These are phyloP conservation scores for Aspergillus steynii DNA, from an alignment of 495 filamentous ascomycete genomes.

Conservation along the genomic window DNA sequence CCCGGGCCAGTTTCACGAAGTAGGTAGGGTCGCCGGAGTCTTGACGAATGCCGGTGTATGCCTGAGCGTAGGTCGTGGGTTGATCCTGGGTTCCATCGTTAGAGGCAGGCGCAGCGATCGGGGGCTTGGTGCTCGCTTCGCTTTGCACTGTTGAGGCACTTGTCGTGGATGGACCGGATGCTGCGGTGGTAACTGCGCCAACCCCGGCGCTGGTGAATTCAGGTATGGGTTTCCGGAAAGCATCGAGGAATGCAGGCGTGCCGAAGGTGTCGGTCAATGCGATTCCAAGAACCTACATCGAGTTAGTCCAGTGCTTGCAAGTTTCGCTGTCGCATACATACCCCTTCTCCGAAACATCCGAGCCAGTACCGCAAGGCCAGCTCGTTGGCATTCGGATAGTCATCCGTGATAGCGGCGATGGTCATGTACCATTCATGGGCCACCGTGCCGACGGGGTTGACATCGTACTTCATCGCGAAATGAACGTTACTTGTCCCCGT, in stretches of 20 bases:
- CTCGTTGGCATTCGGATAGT: conserved; percentile 83
- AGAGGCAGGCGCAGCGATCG: conserved; percentile 29
- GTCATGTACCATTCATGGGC: conserved; percentile 99
- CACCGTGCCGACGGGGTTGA: conserved; percentile 85
- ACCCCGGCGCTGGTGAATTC: conserved; percentile 31
- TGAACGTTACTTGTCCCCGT: conserved; percentile 96
- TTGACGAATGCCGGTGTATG: conserved; percentile 86
- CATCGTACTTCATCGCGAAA: conserved; percentile 86
- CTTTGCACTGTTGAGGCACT: conserved; percentile 24
- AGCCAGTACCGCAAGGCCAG: conserved; percentile 84
- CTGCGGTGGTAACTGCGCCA: conserved; percentile 29
- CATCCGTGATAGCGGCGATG: conserved; percentile 83
- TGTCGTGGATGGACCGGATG: conserved; percentile 35
- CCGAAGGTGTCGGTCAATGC: conserved; percentile 98
- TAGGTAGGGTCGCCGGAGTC: conserved; percentile 87
- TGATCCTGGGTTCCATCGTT: conserved; percentile 10
- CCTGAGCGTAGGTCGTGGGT: conserved; percentile 71
- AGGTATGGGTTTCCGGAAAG: conserved; percentile 70
- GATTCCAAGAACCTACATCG: conserved; percentile 71
- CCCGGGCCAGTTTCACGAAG: conserved; percentile 79
- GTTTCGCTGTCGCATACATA: conserved; percentile 24
- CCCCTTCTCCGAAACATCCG: conserved; percentile 85
- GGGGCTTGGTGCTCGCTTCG: conserved; percentile 28
- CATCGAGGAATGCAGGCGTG: conserved; percentile 82
- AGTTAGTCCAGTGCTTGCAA: conserved; percentile 9